Conservation (phyloP, 2,329 filamentous ascomycete species). For the Pseudocercospora ulei region DNA sequence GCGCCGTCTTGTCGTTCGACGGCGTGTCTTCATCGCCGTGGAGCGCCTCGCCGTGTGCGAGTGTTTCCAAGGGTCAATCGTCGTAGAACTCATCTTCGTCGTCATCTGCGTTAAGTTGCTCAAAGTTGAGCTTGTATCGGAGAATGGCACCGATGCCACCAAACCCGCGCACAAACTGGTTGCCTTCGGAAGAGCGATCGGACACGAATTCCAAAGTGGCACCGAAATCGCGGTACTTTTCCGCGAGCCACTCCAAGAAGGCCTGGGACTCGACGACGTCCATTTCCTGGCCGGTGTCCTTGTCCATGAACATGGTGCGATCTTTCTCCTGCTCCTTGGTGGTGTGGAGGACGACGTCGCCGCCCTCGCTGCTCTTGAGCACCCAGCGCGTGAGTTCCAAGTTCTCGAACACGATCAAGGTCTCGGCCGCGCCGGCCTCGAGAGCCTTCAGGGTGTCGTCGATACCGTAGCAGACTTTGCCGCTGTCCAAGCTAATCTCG, state of each 20-base stretch:
- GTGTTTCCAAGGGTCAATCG: slow-evolving; percentile 74
- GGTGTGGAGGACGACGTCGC: slow-evolving; percentile 69
- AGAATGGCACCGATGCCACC: slow-evolving; percentile 96
- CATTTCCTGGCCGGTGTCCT: slow-evolving; percentile 94
- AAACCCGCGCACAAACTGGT: slow-evolving; percentile 99
- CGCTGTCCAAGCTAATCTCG: slow-evolving; percentile 95
- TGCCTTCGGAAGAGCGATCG: slow-evolving; percentile 92
- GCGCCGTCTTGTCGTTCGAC: slow-evolving; percentile 46
- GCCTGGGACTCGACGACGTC: slow-evolving; percentile 77
- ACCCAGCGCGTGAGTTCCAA: slow-evolving; percentile 87
- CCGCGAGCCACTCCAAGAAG: slow-evolving; percentile 98
- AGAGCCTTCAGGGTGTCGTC: slow-evolving; percentile 95
- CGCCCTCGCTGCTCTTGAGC: slow-evolving; percentile 67
- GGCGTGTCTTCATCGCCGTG: slow-evolving; percentile 48
- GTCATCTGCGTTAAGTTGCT: slow-evolving; percentile 84
- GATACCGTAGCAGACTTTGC: slow-evolving; percentile 94
- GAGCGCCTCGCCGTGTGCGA: slow-evolving; percentile 63
- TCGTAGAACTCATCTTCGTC: slow-evolving; percentile 75
- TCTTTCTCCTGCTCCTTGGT: slow-evolving; percentile 74
- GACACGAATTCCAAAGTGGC: slow-evolving; percentile 94
- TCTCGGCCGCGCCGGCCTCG: slow-evolving; percentile 90
- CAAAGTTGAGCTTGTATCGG: slow-evolving; percentile 99
- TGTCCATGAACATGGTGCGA: slow-evolving; percentile 85
- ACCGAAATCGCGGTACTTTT: slow-evolving; percentile 97
- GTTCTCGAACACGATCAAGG: slow-evolving; percentile 92